Base-by-base conservation (phyloP, 2,329 filamentous ascomycete genomes). In the Exophiala phaeomuriformis region DNA sequence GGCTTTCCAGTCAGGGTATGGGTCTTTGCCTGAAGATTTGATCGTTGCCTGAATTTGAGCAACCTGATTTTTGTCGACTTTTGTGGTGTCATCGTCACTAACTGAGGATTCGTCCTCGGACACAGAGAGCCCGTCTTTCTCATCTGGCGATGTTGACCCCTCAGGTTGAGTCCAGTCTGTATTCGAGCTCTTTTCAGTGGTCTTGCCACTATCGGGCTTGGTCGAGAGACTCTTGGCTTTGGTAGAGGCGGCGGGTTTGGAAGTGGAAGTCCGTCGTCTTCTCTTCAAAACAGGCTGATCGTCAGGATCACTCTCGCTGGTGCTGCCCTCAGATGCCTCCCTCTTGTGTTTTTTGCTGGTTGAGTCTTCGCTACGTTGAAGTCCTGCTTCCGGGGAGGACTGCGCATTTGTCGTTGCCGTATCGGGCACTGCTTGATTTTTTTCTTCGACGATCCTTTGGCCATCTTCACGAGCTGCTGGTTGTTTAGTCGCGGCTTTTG, bases 1-100 rank as follows among this genome's bases (percentile, higher is more conserved):
- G 44, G 86, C 75, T 67, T 89, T 86, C 93, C 93, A 98, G 70
- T 98, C 91, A 0, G 90, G 90, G 69, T 91, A 97, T n/a, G 86
- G 83, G 64, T 95, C 86, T 61, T 89, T 86, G 37, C 71, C 75
- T 48, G 78, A 81, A 12, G 80, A 75, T 65, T 83, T 83, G 54
- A 95, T 73, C 45, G 84, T 86, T 5, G 82, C 82, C 67, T 95
- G 90, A 7, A 91, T 80, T 68, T 88, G 88, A 68, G 91, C 81
- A 42, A 88, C 83, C 44, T 83, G 84, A 69, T 94, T 90, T 40
- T 82, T 84, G 47, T 82, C 82, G 44, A 83, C 70, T 61, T 85
- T 82, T 1, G 88, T 83, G 65, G 88, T 88, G 64, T 86, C 77
- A 27, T 75, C 75, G n/a, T 72, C 72, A 29, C 74, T 75, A 2